phyloP scores from a whole-genome alignment of 345 rosid genomes.

The Salix suchowensis region DNA sequence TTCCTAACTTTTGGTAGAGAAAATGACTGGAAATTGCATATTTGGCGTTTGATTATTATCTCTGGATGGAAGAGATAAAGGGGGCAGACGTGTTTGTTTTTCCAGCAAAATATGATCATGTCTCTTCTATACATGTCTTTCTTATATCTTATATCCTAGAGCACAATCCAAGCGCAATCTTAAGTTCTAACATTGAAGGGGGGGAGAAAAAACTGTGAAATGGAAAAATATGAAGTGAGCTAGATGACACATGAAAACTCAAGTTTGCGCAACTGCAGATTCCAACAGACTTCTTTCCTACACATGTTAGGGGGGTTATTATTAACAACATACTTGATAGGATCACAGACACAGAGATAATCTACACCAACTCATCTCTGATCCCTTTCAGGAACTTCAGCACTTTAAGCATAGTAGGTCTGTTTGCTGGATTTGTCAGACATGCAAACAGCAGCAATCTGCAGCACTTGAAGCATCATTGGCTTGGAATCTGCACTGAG shows the following conservation, averaged over 20 bases:
- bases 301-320: slow-evolving; percentile 20
- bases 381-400: slow-evolving; percentile 53
- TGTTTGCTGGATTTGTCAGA: slow-evolving; percentile 64
- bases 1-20: neutral
- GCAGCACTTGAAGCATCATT: slow-evolving; percentile 61
- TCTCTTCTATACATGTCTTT: no score
- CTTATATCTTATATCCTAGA: no score
- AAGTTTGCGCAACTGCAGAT: neutral
- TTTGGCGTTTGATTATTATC: neutral
- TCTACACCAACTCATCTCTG: slow-evolving; percentile 18
- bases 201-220: neutral
- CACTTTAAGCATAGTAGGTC: slow-evolving; percentile 73
- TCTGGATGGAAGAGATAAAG: no score
- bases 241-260: slow-evolving; percentile 7
- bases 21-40: neutral
- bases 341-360: neutral
- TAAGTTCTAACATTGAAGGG: neutral
- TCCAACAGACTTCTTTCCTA: neutral
- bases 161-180: no score
- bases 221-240: neutral
- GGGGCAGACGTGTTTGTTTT: no score
- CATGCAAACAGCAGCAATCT: slow-evolving; percentile 57
- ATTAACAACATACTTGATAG: neutral
- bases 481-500: slow-evolving; percentile 41
- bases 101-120: no score